Conservation (phyloP, 2,329 filamentous ascomycete species). For the Pseudopyrenochaeta lycopersici region DNA sequence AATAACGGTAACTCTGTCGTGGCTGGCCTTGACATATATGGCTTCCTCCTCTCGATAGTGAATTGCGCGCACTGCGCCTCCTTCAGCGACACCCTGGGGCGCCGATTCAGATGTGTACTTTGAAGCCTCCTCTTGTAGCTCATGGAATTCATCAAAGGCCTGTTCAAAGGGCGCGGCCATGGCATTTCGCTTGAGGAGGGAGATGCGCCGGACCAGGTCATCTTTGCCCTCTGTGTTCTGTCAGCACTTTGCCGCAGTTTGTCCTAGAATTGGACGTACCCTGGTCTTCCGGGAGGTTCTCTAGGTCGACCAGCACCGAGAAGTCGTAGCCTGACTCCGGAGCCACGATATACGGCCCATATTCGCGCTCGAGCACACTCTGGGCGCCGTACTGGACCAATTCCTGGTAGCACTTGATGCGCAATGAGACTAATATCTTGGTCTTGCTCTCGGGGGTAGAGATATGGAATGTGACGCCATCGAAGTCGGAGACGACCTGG, state of each 20-base stretch:
- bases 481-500: conserved; percentile 98
- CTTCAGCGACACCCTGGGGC: conserved; percentile 87
- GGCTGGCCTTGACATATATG: conserved; percentile 97
- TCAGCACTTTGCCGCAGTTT: conserved; percentile 23
- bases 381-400: conserved; percentile 93
- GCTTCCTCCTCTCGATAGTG: conserved; percentile 99
- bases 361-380: conserved; percentile 91
- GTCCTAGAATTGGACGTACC: conserved; percentile 55
- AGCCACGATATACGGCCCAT: conserved; percentile 86
- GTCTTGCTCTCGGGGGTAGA: conserved; percentile 94
- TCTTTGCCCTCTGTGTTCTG: conserved; percentile 76
- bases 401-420: conserved; percentile 94
- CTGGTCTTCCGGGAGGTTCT: conserved; percentile 82
- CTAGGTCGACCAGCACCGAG: conserved; percentile 88
- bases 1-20: conserved; percentile 97
- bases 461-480: conserved; percentile 98
- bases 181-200: conserved; percentile 94
- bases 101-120: conserved; percentile 95
- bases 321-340: conserved; percentile 96
- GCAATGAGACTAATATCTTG: conserved; percentile 92
- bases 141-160: conserved; percentile 91
- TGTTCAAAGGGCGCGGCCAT: conserved; percentile 99
- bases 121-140: conserved; percentile 84
- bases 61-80: conserved; percentile 92
- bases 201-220: conserved; percentile 85